phyloP scores from a whole-genome alignment of 2,329 filamentous ascomycete genomes.

The Hymenotorrendiella dingleyae region DNA sequence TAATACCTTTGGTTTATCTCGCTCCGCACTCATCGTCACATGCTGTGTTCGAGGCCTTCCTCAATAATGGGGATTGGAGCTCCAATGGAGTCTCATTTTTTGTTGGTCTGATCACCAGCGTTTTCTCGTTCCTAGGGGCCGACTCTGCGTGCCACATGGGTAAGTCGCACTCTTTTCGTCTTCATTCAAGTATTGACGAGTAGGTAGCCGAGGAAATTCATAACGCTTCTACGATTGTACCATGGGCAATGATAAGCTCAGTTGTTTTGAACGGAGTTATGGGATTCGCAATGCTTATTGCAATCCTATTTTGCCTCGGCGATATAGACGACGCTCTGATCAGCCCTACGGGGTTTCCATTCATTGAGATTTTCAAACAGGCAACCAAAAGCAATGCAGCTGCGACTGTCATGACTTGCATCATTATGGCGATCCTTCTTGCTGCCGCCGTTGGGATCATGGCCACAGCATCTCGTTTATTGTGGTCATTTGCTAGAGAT shows the following conservation, averaged over 20 bases:
- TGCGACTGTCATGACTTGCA: conserved; percentile 33
- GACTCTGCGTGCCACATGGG: conserved; percentile 19
- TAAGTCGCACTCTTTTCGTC: not conserved
- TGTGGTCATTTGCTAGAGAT: conserved; percentile 34
- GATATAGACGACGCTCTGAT: conserved; percentile 32
- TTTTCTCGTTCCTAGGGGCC: conserved; percentile 34
- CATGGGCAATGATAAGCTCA: conserved; percentile 35
- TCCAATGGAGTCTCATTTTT: conserved; percentile 40
- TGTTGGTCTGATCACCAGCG: conserved; percentile 36
- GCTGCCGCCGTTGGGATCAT: conserved; percentile 31
- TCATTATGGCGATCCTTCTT: conserved; percentile 27
- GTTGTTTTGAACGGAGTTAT: conserved; percentile 40
- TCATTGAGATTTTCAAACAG: conserved; percentile 43
- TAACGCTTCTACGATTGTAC: conserved; percentile 38
- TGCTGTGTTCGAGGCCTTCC: conserved; percentile 39
- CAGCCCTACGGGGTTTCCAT: conserved; percentile 38
- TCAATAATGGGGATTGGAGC: conserved; percentile 40
- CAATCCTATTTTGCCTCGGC: conserved; percentile 29
- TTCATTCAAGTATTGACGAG: conserved; percentile 4
- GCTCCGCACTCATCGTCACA: conserved; percentile 26
- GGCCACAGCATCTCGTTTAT: conserved; percentile 37
- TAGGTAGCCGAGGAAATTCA: conserved; percentile 31
- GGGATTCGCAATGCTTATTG: conserved; percentile 33
- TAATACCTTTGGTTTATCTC: conserved; percentile 33
- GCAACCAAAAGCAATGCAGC: conserved; percentile 37